Evolutionary conservation across 352 stramenopile species (phyloP), one percentile per base, ranked within the genome.

Genomic region (Phytopythium litorale): DNA sequence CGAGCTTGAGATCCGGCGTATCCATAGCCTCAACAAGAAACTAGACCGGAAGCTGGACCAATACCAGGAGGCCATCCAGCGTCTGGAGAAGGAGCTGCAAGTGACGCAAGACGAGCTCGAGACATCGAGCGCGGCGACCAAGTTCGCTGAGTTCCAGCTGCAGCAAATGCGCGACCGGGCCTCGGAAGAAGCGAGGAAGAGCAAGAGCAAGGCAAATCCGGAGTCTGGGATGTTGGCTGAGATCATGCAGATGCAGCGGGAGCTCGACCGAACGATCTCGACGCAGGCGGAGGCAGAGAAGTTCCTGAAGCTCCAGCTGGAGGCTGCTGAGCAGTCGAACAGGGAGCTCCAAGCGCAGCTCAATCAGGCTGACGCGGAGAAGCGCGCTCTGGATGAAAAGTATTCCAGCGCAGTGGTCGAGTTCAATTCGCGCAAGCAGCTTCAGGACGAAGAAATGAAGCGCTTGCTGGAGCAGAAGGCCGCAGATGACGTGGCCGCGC

Each of bases 121-220:
- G 61, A 94, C 84, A 2, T 85, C 82, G 1, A 90, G 76, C 43
- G 77, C 79, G 16, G 79, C 84, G 15, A 86, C 81, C 2, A 94
- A 94, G 48, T 94, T 90, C 63, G 84, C 82, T 18, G 82, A 94
- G 59, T 94, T 91, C 43, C 80, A 92, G 53, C 66, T 94, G 6
- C 77, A 89, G 38, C 81, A 93, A 52, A 70, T 91, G 32, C 80
- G 80, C n/a, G 72, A 80, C 1, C 51, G 83, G 9, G 70, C 79
- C 13, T 64, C 73, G 0, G 79, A 88, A 37, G 80, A 93, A 43
- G 73, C 84, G 53, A 50, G 25, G 0, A 83, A 71, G 16, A 67
- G 38, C 38, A 45, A 45, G 38, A 45, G 38, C 38, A 45, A 84
- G 50, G n/a, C 65, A 8, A 62, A 78, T 3, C 19, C 59, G 12